phyloP scores from a whole-genome alignment of 257 asterid species.

The Voacanga thouarsii region DNA sequence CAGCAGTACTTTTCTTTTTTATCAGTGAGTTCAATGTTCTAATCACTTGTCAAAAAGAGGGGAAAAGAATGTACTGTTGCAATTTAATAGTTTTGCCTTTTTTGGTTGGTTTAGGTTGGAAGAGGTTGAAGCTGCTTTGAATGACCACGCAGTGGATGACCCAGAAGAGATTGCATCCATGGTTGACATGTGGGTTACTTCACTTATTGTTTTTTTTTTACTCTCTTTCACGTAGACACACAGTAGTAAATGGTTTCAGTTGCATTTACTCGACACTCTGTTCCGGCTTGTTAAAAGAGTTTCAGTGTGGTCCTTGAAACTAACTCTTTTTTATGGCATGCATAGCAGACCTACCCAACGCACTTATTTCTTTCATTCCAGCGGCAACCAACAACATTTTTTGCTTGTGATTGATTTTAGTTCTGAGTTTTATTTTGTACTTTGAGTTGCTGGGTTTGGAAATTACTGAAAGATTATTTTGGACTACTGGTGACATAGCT shows the following conservation, averaged over 20 bases:
- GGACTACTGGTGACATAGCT: background rate
- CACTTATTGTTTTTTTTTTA: constrained; percentile 1
- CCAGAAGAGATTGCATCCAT: constrained; percentile 82
- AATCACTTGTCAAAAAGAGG: background rate
- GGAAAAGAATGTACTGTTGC: background rate
- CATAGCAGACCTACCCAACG: constrained; percentile 44
- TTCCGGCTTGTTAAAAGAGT: constrained; percentile 25
- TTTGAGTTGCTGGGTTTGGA: background rate
- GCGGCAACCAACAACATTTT: background rate
- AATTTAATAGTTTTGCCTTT: constrained; percentile 8
- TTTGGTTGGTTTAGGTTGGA: constrained; percentile 48
- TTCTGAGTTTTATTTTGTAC: background rate
- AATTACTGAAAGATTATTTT: background rate
- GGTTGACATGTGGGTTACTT: constrained; percentile 73
- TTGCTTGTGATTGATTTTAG: constrained; percentile 8
- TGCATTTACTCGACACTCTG: constrained; percentile 34
- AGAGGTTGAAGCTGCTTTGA: constrained; percentile 51
- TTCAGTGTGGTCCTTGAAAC: constrained; percentile 23
- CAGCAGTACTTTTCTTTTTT: background rate
- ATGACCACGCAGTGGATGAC: constrained; percentile 74
- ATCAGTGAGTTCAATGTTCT: background rate
- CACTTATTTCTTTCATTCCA: constrained; percentile 2
- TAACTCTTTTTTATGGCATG: constrained; percentile 24
- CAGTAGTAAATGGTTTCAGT: constrained; percentile 6
- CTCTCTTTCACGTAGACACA: background rate